Evolutionary conservation across 768 basidiomycete genomes (phyloP).

Genomic region (Leucosporidium scottii): DNA sequence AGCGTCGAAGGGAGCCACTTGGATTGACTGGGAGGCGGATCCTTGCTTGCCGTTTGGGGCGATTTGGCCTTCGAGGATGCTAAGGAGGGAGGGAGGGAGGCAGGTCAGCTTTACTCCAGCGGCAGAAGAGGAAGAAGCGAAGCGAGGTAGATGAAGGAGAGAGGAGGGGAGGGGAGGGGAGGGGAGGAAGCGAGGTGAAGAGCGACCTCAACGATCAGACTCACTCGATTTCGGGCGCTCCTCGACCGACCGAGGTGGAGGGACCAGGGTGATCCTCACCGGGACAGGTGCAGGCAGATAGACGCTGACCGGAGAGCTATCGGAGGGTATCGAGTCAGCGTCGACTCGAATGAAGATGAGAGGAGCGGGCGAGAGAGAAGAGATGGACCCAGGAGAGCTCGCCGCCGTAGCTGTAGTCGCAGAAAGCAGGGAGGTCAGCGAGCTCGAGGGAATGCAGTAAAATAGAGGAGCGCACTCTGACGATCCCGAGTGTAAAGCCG

Average conservation of each 20-base stretch:
- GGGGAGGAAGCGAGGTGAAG: background rate
- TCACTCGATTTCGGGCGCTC: constrained; percentile 63
- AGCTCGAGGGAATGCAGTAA: background rate
- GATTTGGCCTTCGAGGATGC: constrained; percentile 69
- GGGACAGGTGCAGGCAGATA: constrained; percentile 80
- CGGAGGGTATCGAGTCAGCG: background rate
- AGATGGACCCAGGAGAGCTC: constrained; percentile 22
- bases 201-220: background rate
- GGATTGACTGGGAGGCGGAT: constrained; percentile 70
- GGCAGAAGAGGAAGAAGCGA: too few species aligned
- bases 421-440: background rate
- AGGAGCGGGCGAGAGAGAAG: background rate
- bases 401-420: constrained; percentile 42
- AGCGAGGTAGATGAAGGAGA: too few species aligned
- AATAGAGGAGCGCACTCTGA: constrained; percentile 3
- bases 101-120: too few species aligned
- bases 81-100: too few species aligned
- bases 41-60: constrained; percentile 48
- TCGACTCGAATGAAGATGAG: background rate
- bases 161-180: too few species aligned
- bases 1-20: constrained; percentile 50
- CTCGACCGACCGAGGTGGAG: constrained; percentile 54
- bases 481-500: constrained; percentile 43
- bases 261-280: constrained; percentile 76
- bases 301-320: constrained; percentile 69